Base-by-base conservation (phyloP, 2,329 filamentous ascomycete species). In the Phoma sp. region DNA sequence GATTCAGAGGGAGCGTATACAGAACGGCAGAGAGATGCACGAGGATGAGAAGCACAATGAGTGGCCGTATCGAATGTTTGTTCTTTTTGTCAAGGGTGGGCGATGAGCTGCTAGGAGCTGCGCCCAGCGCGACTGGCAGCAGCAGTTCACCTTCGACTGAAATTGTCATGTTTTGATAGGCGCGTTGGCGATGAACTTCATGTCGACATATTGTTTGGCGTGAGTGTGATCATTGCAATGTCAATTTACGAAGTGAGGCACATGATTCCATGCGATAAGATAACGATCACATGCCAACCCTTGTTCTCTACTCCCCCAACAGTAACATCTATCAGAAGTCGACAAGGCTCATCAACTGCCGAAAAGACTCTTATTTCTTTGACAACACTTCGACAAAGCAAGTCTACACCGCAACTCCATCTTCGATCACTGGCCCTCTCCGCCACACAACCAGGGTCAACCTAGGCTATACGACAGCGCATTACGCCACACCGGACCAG, bases 1-100 rank as follows among this genome's bases (percentile, higher is more conserved):
- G 69, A 30, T 74, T 75, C 5, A 76, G 57, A 1, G 73, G 73
- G 15, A 76, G 66, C n/a, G 61, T 69, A 47, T 75, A 76, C 11
- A 76, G 45, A 4, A 67, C 67, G 1, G 65, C 58, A 2, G 69
- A 67, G 21, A 76, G 59, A 47, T 74, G 63, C n/a, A 69, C 64
- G 10, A 75, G 56, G 30, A 72, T 54, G 4, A 76, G 64, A 7
- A 75, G 63, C 7, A 65, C 25, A 2, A 76, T 57, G 4, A 75
- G 38, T 1, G 68, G 65, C 60, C 61, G 64, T 58, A 74, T 62
- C 18, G 59, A 53, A 14, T 56, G 58, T 29, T 20, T 37, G 47
- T 14, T 34, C 23, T 45, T 57, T 14, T 14, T 38, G 15, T 18
- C 9, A 15, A 14, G 34, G 3, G 15, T 10, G n/a, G 54, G 42